Conservation (phyloP, 1,284 basidiomycete species). For the Porogramme epimiltina region DNA sequence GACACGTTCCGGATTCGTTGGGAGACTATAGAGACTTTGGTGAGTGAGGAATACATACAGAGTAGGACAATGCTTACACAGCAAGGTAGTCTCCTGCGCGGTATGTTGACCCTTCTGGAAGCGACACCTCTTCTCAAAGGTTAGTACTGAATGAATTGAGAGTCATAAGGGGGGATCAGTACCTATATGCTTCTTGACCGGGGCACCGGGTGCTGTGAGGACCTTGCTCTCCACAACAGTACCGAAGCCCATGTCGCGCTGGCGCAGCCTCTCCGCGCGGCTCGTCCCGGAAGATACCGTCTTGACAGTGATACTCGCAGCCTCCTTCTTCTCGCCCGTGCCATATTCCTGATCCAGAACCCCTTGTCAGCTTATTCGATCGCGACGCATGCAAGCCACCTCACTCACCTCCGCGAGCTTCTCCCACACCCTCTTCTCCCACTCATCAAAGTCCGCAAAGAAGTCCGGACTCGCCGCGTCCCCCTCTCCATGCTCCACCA, state of each 20-base stretch:
- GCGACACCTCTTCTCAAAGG: slow-evolving; percentile 33
- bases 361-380: too few species aligned
- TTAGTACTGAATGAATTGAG: too few species aligned
- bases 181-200: slow-evolving; percentile 44
- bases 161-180: not conserved
- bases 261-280: slow-evolving; percentile 41
- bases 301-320: slow-evolving; percentile 30
- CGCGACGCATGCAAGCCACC: not conserved
- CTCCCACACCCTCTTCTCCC: slow-evolving; percentile 44
- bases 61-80: slow-evolving; percentile 34
- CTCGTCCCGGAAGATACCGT: slow-evolving; percentile 37
- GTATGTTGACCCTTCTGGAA: slow-evolving; percentile 40
- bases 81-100: slow-evolving; percentile 50
- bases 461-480: slow-evolving; percentile 46
- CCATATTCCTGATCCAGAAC: slow-evolving; percentile 38
- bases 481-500: slow-evolving; percentile 43
- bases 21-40: slow-evolving; percentile 31
- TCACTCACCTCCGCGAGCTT: slow-evolving; percentile 35
- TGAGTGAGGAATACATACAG: not conserved
- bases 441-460: slow-evolving; percentile 49
- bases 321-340: slow-evolving; percentile 17
- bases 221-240: slow-evolving; percentile 43
- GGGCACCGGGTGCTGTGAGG: slow-evolving; percentile 41
- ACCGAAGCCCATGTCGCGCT: slow-evolving; percentile 42
- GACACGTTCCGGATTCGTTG: slow-evolving; percentile 40